phyloP scores from a whole-genome alignment of 495 filamentous ascomycete genomes.

The Podospora tetraspora region DNA sequence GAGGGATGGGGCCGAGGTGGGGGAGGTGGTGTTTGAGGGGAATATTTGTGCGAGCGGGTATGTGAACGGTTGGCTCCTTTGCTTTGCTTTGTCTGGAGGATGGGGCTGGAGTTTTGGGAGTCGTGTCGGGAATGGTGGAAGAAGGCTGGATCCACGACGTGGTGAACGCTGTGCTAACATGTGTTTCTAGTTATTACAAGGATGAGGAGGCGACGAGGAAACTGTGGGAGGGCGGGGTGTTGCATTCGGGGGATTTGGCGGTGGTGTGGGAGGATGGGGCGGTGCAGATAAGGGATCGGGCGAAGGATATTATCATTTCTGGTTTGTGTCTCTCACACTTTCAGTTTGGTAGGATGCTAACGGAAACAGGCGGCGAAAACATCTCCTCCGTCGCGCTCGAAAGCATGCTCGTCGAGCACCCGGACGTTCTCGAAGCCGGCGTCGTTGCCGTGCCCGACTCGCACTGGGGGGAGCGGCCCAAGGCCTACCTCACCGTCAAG shows the following conservation, averaged over 20 bases:
- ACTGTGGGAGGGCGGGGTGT: slow-evolving; percentile 79
- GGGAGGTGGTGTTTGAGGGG: slow-evolving; percentile 84
- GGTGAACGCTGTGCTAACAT: too few relatives aligned
- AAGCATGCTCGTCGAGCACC: slow-evolving; percentile 84
- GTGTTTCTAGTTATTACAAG: too few relatives aligned
- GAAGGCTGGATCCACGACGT: too few relatives aligned
- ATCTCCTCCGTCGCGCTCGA: slow-evolving; percentile 93
- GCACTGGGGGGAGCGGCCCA: slow-evolving; percentile 92
- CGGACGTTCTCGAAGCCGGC: slow-evolving; percentile 82
- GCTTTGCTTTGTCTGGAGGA: too few relatives aligned
- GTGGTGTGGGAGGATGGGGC: slow-evolving; percentile 88
- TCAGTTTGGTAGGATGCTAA: too few relatives aligned
- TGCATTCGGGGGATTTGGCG: slow-evolving; percentile 87
- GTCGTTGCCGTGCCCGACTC: slow-evolving; percentile 85
- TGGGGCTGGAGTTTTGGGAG: too few relatives aligned
- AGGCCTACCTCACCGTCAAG: slow-evolving; percentile 85
- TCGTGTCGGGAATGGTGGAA: too few relatives aligned
- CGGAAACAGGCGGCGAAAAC: slow-evolving; percentile 84
- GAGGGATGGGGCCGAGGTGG: slow-evolving; percentile 80
- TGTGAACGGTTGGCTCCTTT: too few relatives aligned
- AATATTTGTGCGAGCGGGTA: slow-evolving; percentile 91
- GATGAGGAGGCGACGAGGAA: slow-evolving; percentile 81
- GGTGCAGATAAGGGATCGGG: slow-evolving; percentile 86
- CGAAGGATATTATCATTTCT: slow-evolving; percentile 97
- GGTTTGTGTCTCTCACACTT: too few relatives aligned